Base-by-base conservation (phyloP, 768 basidiomycete genomes). In the Goffeauzyma gilvescens region DNA sequence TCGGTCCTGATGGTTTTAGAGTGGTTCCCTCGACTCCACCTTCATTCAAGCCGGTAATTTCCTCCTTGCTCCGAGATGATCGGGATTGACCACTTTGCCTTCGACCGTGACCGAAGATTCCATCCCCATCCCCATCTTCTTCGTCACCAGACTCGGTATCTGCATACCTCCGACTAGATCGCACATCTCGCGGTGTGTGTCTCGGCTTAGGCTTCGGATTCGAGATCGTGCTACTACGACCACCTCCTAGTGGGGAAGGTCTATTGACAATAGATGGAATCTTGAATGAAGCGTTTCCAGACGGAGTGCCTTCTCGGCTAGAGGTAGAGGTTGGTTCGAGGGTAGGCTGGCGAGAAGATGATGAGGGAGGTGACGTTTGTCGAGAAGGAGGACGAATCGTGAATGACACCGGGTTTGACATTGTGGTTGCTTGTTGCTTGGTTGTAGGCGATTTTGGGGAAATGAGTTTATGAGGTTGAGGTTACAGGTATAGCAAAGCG, bases 351-450 rank as follows among this genome's bases (percentile, higher is more conserved):
- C 1, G 73, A 62, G 13, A 75, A 75, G 5, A 72, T 52, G 53
- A 48, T 76, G 79, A 79, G 0, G 68, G 59, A 14, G 71, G 70
- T 9, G 79, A 71, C 5, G 79, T 78, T 0, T 69, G 58, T 1
- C 81, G 78, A 0, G 75, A 75, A 0, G 86, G 86, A 6, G 82
- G 72, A 32, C 82, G 75, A 44, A 90, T 71, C 2, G 79, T 86
- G 64, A 90, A 89, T 1, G 85, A 87, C 30, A 87, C 71, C 32
- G 61, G 61, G 12, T 55, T 51, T 32, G 59, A 38, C 62, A 63
- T 63, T 9, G 25, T 49, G 39, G 15, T 24, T 18, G 17, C 9
- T 14, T 35, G 33, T 8, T 17, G 33, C n/a, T n/a, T n/a, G n/a
- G n/a, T n/a, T n/a, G n/a, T n/a, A n/a, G n/a, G n/a, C n/a, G n/a